Percentiles rank a stretch among this genome's conserved stretches.
phyloP scores from a whole-genome alignment of 2,329 filamentous ascomycete species.

The Pseudopithomyces chartarum region DNA sequence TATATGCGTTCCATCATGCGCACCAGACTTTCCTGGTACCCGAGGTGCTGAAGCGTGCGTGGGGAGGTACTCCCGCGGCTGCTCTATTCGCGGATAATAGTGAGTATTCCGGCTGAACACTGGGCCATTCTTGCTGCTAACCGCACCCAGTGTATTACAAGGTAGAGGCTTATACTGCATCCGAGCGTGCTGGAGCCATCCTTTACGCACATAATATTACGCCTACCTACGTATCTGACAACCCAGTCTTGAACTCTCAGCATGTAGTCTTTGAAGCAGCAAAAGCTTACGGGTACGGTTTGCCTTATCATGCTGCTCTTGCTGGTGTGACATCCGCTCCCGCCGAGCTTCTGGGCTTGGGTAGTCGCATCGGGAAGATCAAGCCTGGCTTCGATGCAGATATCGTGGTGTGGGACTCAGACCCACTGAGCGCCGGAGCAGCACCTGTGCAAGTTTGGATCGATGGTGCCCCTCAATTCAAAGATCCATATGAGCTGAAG shows the following conservation, averaged over 20 bases:
- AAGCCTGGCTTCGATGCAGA: constrained; percentile 50
- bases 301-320: constrained; percentile 49
- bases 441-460: constrained; percentile 51
- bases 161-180: constrained; percentile 67
- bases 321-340: constrained; percentile 47
- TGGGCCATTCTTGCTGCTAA: neutral
- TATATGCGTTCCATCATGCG: constrained; percentile 72
- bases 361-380: constrained; percentile 48
- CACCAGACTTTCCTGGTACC: constrained; percentile 70
- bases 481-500: constrained; percentile 36
- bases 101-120: constrained; percentile 5
- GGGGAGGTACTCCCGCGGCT: constrained; percentile 45
- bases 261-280: constrained; percentile 67
- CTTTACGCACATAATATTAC: constrained; percentile 69
- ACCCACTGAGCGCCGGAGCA: constrained; percentile 47
- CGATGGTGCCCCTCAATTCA: constrained; percentile 56
- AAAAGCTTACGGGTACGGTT: constrained; percentile 49
- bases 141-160: constrained; percentile 66
- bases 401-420: constrained; percentile 51
- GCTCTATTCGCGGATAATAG: constrained; percentile 73
- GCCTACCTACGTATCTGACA: constrained; percentile 72
- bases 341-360: constrained; percentile 47
- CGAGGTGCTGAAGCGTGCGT: constrained; percentile 56
- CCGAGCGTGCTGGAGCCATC: constrained; percentile 69
- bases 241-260: constrained; percentile 71